Percentiles rank a stretch among this genome's conserved stretches.
These are phyloP conservation scores for Colletotrichum endophyticum DNA, from an alignment of 2,329 filamentous ascomycete genomes.

Conservation along the genomic window DNA sequence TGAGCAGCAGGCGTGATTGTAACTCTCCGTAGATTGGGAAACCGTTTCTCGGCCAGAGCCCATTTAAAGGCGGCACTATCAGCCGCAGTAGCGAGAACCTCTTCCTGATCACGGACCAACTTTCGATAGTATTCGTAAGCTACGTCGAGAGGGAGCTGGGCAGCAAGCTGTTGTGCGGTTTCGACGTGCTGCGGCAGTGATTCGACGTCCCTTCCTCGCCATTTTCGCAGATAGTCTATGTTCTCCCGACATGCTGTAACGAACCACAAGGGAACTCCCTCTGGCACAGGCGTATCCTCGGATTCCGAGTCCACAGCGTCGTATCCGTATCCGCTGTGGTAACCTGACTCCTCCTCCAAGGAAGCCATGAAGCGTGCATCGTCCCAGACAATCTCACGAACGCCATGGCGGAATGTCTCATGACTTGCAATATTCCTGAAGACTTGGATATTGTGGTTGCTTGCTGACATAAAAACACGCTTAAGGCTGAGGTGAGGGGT, in stretches of 20 bases:
- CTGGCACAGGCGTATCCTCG: neutral
- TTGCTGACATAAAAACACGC: constrained; percentile 44
- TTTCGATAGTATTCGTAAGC: neutral
- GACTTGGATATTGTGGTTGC: constrained; percentile 39
- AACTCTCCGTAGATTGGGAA: constrained; percentile 39
- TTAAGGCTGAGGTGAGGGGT: neutral
- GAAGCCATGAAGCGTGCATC: constrained; percentile 23
- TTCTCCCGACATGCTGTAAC: neutral
- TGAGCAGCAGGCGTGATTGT: constrained; percentile 44
- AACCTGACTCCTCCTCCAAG: neutral
- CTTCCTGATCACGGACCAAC: neutral
- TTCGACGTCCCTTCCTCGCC: neutral
- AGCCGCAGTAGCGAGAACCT: constrained; percentile 11
- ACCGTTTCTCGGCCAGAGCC: constrained; percentile 29
- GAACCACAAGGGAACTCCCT: neutral
- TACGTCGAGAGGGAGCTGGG: neutral
- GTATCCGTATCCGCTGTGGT: neutral
- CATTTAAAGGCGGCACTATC: constrained; percentile 36
- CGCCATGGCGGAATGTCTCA: constrained; percentile 29
- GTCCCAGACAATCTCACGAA: constrained; percentile 46
- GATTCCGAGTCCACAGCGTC: neutral
- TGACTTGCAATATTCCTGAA: constrained; percentile 40
- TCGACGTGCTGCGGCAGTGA: neutral
- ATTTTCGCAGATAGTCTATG: neutral
- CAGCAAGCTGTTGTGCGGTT: neutral